Evolutionary conservation across 2,329 filamentous ascomycete genomes (phyloP), one percentile per base, ranked within the genome.

Genomic region (Chalara sp.): DNA sequence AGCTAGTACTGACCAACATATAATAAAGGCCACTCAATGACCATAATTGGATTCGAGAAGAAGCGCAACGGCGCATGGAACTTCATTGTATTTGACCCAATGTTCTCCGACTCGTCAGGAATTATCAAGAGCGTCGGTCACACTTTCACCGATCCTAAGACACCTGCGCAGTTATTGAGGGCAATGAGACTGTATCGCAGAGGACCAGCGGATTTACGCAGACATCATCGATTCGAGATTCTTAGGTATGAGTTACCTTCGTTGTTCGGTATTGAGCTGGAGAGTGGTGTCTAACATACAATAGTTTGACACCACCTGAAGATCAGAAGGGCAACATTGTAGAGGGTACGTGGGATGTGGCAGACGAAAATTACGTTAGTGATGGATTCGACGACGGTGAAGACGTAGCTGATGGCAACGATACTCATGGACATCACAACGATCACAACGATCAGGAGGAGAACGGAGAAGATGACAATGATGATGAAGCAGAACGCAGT

Each of bases 51-150:
- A 0, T 76, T 95, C 30, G 90, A 96, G 67, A 80, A 79, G 57
- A 79, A 76, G 31, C 72, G 69, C 33, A 76, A 85, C 53, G 86
- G 87, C 30, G 72, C 73, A 13, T 71, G 76, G 47, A 86, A 87
- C 58, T 72, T 97, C 13, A 73, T 97, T 0, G 87, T 96, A 10
- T 95, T 96, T 64, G 91, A 97, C 64, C 90, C 92, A 1, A 86
- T 87, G 70, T 89, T 88, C 65, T 82, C 79, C 49, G 86, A 90
- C 44, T 79, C 84, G 1, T 72, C 75, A 2, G 76, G 75, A 13
- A 77, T 95, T 61, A 75, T 73, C 55, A 78, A 78, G 48, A 68
- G 89, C 31, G 72, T 79, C 43, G 79, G 72, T 31, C 72, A 65
- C 57, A 69, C 65, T 11, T 68, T 80, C 63, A 63, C 68, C 46